Evolutionary conservation across 1,139 yeast species (phyloP).

Genomic region (Debaryomycetaceae sp.): DNA sequence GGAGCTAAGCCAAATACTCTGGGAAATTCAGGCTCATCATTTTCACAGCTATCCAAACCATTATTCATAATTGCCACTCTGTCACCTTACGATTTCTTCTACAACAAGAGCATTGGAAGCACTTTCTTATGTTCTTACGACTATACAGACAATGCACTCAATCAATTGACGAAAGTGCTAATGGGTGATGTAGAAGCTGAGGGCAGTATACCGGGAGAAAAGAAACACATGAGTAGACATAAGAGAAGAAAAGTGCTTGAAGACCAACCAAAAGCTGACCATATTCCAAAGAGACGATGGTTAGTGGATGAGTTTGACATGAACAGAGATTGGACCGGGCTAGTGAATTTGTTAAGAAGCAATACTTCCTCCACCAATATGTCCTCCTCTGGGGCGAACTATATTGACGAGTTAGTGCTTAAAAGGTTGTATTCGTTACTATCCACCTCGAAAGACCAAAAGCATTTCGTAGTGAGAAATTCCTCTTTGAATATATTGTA

Average conservation of each 20-base stretch:
- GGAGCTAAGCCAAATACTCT: conserved; percentile 43
- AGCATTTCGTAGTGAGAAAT: conserved; percentile 59
- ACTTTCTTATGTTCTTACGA: conserved; percentile 63
- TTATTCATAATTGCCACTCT: conserved; percentile 60
- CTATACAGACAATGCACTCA: conserved; percentile 51
- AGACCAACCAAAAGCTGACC: conserved; percentile 12
- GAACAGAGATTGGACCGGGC: conserved; percentile 49
- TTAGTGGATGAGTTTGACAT: conserved; percentile 57
- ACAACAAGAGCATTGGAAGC: conserved; percentile 52
- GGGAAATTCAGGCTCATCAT: conserved; percentile 17
- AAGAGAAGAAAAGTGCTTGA: conserved; percentile 16
- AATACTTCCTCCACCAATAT: conserved; percentile 18
- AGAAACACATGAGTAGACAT: conserved; percentile 25
- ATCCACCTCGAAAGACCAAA: conserved; percentile 26
- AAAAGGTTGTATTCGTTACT: conserved; percentile 31
- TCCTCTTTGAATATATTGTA: conserved; percentile 54
- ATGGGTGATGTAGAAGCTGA: conserved; percentile 54
- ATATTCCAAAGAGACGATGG: conserved; percentile 48
- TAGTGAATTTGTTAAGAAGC: conserved; percentile 40
- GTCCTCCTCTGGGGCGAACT: conserved; percentile 14
- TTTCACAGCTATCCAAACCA: conserved; percentile 41
- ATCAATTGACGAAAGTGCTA: conserved; percentile 47
- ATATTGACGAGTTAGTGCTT: conserved; percentile 28
- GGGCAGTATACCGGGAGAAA: conserved; percentile 59
- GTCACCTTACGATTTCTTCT: conserved; percentile 62